A percentile compares a stretch with the other conserved stretches of the same genome.
Evolutionary conservation across 768 basidiomycete genomes (phyloP).

Genomic region (Rubroboletus satanas): DNA sequence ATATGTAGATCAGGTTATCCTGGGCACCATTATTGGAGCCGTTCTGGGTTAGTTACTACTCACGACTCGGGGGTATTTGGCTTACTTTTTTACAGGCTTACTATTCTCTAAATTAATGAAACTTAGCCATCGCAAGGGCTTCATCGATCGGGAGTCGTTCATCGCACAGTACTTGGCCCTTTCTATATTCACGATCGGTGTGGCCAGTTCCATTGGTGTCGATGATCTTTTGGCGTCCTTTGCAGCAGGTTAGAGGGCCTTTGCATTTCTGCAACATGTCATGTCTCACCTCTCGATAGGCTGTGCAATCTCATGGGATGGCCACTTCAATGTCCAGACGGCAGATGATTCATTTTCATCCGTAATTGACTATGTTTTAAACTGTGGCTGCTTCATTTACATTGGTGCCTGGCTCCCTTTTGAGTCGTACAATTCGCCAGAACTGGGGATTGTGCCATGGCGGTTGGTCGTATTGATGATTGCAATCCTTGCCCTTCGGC

Average conservation of each 20-base stretch:
- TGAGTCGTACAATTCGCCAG: conserved; percentile 47
- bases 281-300: conserved; percentile 43
- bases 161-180: conserved; percentile 81
- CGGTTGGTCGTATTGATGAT: conserved; percentile 65
- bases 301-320: conserved; percentile 89
- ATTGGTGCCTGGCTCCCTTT: conserved; percentile 88
- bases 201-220: conserved; percentile 73
- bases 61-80: not conserved
- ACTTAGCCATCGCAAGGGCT: conserved; percentile 54
- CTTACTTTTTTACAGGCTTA: conserved; percentile 43
- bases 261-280: not conserved
- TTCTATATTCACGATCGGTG: conserved; percentile 71
- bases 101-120: conserved; percentile 72
- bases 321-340: conserved; percentile 71
- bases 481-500: conserved; percentile 65
- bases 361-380: conserved; percentile 84
- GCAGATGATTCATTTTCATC: conserved; percentile 87
- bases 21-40: conserved; percentile 70
- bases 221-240: conserved; percentile 91
- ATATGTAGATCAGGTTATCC: conserved; percentile 67
- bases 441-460: conserved; percentile 65
- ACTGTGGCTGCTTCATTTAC: conserved; percentile 78
- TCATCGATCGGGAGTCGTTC: conserved; percentile 80
- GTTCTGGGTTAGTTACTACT: conserved; percentile 37
- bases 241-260: conserved; percentile 55